Evolutionary conservation across 345 rosid genomes (phyloP).

Genomic region (Passiflora organensis): DNA sequence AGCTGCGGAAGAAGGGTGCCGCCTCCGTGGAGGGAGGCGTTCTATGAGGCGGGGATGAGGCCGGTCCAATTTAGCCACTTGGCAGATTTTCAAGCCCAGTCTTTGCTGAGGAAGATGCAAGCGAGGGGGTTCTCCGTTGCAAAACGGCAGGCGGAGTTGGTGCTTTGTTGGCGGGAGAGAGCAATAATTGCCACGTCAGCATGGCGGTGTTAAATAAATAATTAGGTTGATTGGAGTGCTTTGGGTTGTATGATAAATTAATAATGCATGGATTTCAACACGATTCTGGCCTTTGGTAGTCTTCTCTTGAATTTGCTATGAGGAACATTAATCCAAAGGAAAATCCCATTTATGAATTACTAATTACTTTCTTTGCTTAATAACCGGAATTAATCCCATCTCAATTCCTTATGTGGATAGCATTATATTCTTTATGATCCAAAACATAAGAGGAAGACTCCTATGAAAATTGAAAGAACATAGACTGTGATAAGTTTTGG

Average conservation of each 20-base stretch:
- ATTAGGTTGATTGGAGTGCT: background rate
- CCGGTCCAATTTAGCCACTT: slow-evolving; percentile 68
- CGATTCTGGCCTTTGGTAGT: background rate
- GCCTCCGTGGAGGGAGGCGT: slow-evolving; percentile 67
- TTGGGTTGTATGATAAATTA: slow-evolving; percentile 12
- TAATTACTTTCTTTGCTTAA: too few relatives aligned
- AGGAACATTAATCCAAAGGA: too few relatives aligned
- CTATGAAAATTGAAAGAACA: too few relatives aligned
- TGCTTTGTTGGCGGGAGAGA: slow-evolving; percentile 87
- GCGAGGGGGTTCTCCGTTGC: slow-evolving; percentile 89
- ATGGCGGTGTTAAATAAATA: slow-evolving; percentile 52
- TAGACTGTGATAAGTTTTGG: too few relatives aligned
- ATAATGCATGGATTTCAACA: slow-evolving; percentile 3
- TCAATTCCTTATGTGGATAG: too few relatives aligned
- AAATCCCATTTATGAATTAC: too few relatives aligned
- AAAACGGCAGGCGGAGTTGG: slow-evolving; percentile 73
- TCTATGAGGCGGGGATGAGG: slow-evolving; percentile 75
- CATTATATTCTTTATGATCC: too few relatives aligned
- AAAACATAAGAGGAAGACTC: too few relatives aligned
- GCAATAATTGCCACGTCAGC: slow-evolving; percentile 83
- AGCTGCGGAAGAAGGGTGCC: slow-evolving; percentile 39
- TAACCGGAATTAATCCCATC: too few relatives aligned
- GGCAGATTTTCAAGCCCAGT: slow-evolving; percentile 82
- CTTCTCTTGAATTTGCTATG: too few relatives aligned
- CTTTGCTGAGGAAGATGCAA: slow-evolving; percentile 62